Conservation (phyloP, 306 rosid genomes). For the Psophocarpus tetragonolobus region DNA sequence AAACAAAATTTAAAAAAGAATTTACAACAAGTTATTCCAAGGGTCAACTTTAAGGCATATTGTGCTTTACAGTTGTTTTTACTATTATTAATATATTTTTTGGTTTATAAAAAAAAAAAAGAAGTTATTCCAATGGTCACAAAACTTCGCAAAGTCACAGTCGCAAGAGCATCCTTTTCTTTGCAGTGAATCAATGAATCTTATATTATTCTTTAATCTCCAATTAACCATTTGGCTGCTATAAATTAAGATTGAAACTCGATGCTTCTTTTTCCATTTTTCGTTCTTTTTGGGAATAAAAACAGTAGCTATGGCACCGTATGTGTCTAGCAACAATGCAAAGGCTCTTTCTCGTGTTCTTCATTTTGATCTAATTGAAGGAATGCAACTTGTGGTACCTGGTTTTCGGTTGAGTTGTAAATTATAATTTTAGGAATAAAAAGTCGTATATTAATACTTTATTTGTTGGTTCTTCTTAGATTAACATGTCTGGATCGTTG, state of each 20-base stretch:
- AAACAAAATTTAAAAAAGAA: neutral
- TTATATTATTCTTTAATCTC: neutral
- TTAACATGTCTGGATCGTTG: neutral
- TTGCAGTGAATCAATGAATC: neutral
- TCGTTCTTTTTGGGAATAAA: neutral
- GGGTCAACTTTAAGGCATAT: too few species aligned
- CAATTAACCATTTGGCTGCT: neutral
- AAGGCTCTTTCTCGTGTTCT: neutral
- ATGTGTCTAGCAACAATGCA: neutral
- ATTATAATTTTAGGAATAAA: neutral
- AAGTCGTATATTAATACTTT: neutral
- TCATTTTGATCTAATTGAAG: neutral
- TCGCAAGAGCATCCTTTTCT: neutral
- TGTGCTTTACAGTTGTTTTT: too few species aligned
- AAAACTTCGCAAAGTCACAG: neutral
- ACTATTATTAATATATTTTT: too few species aligned
- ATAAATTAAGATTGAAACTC: neutral
- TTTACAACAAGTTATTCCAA: too few species aligned
- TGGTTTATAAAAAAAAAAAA: too few species aligned
- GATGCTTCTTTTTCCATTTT: neutral
- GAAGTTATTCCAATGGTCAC: neutral
- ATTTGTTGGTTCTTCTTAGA: neutral
- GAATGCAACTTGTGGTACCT: neutral
- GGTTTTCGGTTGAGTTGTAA: neutral
- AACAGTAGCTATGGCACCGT: neutral